Evolutionary conservation across 164 flowering plant species (phyloP).

Genomic region (Hamamelis virginiana): DNA sequence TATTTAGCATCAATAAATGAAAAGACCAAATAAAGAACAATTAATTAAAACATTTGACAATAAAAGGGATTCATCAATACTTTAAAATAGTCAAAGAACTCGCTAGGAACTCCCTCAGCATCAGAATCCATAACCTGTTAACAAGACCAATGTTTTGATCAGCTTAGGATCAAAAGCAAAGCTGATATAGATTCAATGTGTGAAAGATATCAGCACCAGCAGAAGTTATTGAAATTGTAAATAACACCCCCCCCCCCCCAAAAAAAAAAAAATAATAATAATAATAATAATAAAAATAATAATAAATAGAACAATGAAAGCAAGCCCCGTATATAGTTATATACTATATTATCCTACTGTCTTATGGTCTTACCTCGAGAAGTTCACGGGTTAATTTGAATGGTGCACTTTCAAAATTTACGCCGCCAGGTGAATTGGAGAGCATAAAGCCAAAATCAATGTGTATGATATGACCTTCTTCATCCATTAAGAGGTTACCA

Average conservation of each 20-base stretch:
- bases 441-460: constrained; percentile 99
- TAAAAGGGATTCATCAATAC: constrained; percentile 29
- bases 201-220: neutral
- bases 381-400: constrained; percentile 99
- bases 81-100: constrained; percentile 97
- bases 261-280: neutral
- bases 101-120: constrained; percentile 99
- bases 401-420: constrained; percentile 99
- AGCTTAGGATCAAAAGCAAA: neutral
- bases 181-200: neutral
- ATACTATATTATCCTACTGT: neutral
- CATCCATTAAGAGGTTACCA: constrained; percentile 96
- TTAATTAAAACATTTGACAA: neutral
- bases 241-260: too few species aligned
- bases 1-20: neutral
- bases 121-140: constrained; percentile 99
- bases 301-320: neutral
- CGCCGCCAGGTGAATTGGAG: constrained; percentile 99
- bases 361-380: constrained; percentile 70
- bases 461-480: constrained; percentile 98
- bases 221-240: too few species aligned
- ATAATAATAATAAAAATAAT: neutral
- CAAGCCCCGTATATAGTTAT: too few species aligned
- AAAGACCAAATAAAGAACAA: neutral
- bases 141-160: constrained; percentile 1